Percentiles rank a stretch among this genome's conserved stretches.
These are phyloP conservation scores for Biscogniauxia mediterranea DNA, from an alignment of 2,329 filamentous ascomycete species.

Conservation along the genomic window DNA sequence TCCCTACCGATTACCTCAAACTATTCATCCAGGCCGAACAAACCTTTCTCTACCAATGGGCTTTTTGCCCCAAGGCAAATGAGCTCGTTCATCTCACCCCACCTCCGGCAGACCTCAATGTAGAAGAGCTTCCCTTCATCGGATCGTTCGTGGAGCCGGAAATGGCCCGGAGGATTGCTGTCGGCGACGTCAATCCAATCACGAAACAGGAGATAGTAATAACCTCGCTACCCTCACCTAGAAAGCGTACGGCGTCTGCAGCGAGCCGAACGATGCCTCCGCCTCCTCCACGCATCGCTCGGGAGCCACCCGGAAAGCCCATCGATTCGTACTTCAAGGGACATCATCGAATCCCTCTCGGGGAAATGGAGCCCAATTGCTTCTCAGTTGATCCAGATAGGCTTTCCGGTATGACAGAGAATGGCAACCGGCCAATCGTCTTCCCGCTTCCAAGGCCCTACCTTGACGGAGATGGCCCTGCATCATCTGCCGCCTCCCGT, in stretches of 20 bases:
- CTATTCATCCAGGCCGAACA: constrained; percentile 83
- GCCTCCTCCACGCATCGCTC: constrained; percentile 20
- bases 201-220: constrained; percentile 68
- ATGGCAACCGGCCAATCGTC: constrained; percentile 52
- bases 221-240: constrained; percentile 39
- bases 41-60: constrained; percentile 92
- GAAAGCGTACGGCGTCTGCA: constrained; percentile 36
- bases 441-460: constrained; percentile 60
- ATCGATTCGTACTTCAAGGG: constrained; percentile 56
- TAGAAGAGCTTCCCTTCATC: constrained; percentile 76
- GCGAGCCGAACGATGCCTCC: constrained; percentile 15
- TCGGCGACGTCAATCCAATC: constrained; percentile 83
- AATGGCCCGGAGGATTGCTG: constrained; percentile 71
- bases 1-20: constrained; percentile 79
- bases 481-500: constrained; percentile 23
- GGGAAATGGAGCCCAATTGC: constrained; percentile 63
- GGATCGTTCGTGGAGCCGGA: constrained; percentile 69
- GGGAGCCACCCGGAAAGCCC: constrained; percentile 42
- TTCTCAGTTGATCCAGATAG: constrained; percentile 52
- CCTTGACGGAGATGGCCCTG: constrained; percentile 37
- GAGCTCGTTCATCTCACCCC: constrained; percentile 74
- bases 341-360: constrained; percentile 52
- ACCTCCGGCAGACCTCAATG: constrained; percentile 59
- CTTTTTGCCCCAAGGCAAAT: constrained; percentile 76
- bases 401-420: constrained; percentile 47